A percentile compares a stretch with the other conserved stretches of the same genome.
Evolutionary conservation across 495 filamentous ascomycete species (phyloP).

Genomic region (Aspergillus cristatus): DNA sequence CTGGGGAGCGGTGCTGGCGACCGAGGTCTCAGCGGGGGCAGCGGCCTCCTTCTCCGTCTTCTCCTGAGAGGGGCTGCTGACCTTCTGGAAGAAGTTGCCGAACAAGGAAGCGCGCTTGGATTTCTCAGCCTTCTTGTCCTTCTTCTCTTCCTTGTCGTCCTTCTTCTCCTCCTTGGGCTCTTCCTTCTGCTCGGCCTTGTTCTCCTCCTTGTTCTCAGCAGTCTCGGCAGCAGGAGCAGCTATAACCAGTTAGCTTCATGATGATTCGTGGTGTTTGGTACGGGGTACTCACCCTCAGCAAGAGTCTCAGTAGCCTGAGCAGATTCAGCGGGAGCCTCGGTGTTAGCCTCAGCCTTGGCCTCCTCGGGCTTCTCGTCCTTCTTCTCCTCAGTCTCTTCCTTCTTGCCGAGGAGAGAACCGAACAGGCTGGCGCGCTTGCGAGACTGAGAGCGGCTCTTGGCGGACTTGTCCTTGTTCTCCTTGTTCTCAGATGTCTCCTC

Average conservation of each 20-base stretch:
- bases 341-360: constrained; percentile 31
- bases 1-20: constrained; percentile 42
- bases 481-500: constrained; percentile 27
- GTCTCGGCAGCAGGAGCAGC: constrained; percentile 21
- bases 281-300: constrained; percentile 10
- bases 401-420: constrained; percentile 63
- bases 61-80: constrained; percentile 42
- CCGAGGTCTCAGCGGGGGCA: constrained; percentile 34
- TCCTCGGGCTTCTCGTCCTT: constrained; percentile 36
- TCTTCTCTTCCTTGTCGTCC: constrained; percentile 29
- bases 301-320: constrained; percentile 22
- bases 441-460: constrained; percentile 69
- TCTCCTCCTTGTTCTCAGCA: constrained; percentile 26
- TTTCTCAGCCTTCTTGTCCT: constrained; percentile 30
- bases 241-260: constrained; percentile 6
- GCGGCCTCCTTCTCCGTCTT: constrained; percentile 44
- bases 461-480: constrained; percentile 31
- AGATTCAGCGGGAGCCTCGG: constrained; percentile 22
- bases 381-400: constrained; percentile 56
- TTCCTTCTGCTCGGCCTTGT: constrained; percentile 19
- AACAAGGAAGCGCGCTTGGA: constrained; percentile 45
- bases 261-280: constrained; percentile 2
- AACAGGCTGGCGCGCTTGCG: constrained; percentile 84
- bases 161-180: constrained; percentile 20
- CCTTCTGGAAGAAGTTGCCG: constrained; percentile 47